Conservation (phyloP, 2,329 filamentous ascomycete genomes). For the Sporothrix curviconia region DNA sequence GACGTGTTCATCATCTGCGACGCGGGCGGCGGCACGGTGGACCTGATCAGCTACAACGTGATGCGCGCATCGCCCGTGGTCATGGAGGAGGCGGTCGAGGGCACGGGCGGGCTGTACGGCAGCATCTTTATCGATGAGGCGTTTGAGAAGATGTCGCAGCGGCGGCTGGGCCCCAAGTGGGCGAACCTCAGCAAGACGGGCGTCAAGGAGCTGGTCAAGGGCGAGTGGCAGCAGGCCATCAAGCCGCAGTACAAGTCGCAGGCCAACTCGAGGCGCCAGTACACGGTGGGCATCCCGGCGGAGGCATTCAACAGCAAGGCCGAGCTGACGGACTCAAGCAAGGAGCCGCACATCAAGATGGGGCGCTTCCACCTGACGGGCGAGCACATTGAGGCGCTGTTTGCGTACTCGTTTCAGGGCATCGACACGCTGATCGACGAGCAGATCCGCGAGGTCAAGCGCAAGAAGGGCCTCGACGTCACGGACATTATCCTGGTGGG, state of each 20-base stretch:
- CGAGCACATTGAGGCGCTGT: constrained; percentile 26
- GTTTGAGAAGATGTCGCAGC: constrained; percentile 39
- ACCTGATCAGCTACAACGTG: constrained; percentile 48
- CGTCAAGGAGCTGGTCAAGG: constrained; percentile 40
- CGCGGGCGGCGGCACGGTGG: constrained; percentile 28
- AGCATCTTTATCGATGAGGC: constrained; percentile 44
- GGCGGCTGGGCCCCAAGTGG: constrained; percentile 39
- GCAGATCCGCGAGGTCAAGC: constrained; percentile 12
- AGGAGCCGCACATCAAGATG: constrained; percentile 14
- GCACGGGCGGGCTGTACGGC: constrained; percentile 44
- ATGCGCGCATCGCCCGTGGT: constrained; percentile 26
- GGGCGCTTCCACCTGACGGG: constrained; percentile 24
- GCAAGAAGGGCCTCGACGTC: constrained; percentile 5
- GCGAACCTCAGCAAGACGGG: constrained; percentile 36
- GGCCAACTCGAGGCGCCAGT: constrained; percentile 17
- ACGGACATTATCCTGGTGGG: constrained; percentile 41
- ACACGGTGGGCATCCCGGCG: constrained; percentile 16
- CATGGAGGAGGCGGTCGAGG: constrained; percentile 42
- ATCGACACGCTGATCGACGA: constrained; percentile 38
- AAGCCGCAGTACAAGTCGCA: constrained; percentile 29
- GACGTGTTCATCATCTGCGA: constrained; percentile 26
- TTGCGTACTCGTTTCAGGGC: constrained; percentile 31
- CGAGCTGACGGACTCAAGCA: constrained; percentile 11
- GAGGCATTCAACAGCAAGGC: constrained; percentile 13
- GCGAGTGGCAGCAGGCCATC: constrained; percentile 33